A percentile compares a stretch with the other conserved stretches of the same genome.
phyloP scores from a whole-genome alignment of 305 asterid genomes.

The Ilex paraguariensis region DNA sequence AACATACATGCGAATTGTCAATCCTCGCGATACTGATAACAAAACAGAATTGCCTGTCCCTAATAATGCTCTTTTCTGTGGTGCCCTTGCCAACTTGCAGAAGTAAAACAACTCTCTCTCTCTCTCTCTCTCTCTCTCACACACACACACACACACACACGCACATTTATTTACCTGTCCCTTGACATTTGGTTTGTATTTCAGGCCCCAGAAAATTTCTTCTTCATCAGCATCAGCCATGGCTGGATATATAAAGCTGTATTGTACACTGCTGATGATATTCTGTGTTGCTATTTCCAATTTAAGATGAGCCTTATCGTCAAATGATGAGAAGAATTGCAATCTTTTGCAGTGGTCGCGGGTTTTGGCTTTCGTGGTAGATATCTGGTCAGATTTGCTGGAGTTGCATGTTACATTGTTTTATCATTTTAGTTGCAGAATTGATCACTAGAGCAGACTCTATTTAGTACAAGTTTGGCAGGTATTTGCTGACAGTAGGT shows the following conservation, averaged over 20 bases:
- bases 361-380: too few relatives aligned
- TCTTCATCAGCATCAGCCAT: constrained; percentile 33
- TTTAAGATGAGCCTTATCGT: constrained; percentile 8
- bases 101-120: constrained; percentile 29
- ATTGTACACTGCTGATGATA: constrained; percentile 19
- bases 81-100: constrained; percentile 59
- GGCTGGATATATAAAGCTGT: constrained; percentile 25
- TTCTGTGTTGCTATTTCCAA: constrained; percentile 16
- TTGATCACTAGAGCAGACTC: too few relatives aligned
- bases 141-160: neutral
- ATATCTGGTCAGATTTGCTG: too few relatives aligned
- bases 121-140: neutral
- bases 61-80: constrained; percentile 77
- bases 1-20: constrained; percentile 74
- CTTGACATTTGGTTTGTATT: neutral
- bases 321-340: too few relatives aligned
- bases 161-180: neutral
- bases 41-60: constrained; percentile 76
- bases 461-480: too few relatives aligned
- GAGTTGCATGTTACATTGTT: too few relatives aligned
- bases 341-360: too few relatives aligned
- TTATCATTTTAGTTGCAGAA: too few relatives aligned
- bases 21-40: constrained; percentile 65
- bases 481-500: too few relatives aligned
- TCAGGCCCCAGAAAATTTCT: constrained; percentile 51